phyloP scores from a whole-genome alignment of 2,329 filamentous ascomycete genomes.

The Sporothrix luriei region DNA sequence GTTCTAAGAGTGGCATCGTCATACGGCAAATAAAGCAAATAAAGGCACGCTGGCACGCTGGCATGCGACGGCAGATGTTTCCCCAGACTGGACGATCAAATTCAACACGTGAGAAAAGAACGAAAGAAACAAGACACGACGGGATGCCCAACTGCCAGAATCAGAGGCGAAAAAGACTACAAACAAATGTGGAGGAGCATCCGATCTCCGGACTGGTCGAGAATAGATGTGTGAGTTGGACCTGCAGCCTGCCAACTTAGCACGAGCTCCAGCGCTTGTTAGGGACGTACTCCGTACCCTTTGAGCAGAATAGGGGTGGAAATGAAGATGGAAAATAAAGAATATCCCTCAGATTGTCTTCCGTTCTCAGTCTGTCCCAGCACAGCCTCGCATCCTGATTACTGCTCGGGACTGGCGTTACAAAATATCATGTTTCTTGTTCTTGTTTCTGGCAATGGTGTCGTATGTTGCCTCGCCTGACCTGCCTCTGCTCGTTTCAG shows the following conservation, averaged over 20 bases:
- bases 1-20: not conserved
- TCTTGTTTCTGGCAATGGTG: not conserved
- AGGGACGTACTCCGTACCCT: too few relatives aligned
- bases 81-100: not conserved
- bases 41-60: too few relatives aligned
- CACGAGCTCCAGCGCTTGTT: too few relatives aligned
- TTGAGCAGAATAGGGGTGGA: too few relatives aligned
- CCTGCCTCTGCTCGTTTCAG: not conserved
- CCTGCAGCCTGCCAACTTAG: too few relatives aligned
- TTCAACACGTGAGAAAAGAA: conserved; percentile 1
- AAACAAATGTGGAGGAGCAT: conserved; percentile 1
- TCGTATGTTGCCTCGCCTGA: not conserved
- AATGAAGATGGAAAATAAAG: too few relatives aligned
- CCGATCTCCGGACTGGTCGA: conserved; percentile 9
- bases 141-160: not conserved
- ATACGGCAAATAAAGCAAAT: not conserved
- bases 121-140: not conserved
- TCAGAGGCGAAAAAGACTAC: not conserved
- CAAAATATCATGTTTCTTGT: not conserved
- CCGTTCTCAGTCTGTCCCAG: too few relatives aligned
- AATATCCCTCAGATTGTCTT: too few relatives aligned
- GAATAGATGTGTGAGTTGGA: too few relatives aligned
- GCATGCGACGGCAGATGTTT: not conserved
- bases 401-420: too few relatives aligned
- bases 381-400: too few relatives aligned